Evolutionary conservation across 495 filamentous ascomycete genomes (phyloP).

Genomic region (Lepidopterella palustris): DNA sequence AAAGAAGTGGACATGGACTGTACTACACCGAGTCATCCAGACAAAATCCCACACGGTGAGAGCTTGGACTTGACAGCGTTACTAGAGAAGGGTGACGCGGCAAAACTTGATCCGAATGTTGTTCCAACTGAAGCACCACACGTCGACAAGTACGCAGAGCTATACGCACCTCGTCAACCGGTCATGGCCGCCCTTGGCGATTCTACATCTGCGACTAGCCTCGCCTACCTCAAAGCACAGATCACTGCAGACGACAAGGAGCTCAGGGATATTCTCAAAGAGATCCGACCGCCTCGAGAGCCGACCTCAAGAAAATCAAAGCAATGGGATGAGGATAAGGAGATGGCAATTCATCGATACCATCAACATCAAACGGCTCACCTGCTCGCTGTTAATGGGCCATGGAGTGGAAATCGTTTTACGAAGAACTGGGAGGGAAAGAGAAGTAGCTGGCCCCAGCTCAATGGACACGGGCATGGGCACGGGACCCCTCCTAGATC

Average conservation of each 20-base stretch:
- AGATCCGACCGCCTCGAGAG: constrained; percentile 25
- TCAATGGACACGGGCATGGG: neutral
- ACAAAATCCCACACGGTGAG: constrained; percentile 77
- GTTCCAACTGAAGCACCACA: constrained; percentile 45
- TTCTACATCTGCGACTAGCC: constrained; percentile 32
- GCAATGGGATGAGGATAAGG: neutral
- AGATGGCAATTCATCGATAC: neutral
- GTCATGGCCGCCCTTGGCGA: constrained; percentile 64
- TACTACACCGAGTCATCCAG: constrained; percentile 77
- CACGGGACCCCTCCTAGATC: neutral
- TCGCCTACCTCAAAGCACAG: constrained; percentile 73
- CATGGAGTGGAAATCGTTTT: neutral
- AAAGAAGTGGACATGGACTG: constrained; percentile 99
- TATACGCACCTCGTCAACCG: constrained; percentile 64
- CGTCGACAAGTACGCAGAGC: constrained; percentile 56
- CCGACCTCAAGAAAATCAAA: neutral
- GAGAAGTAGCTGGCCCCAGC: neutral
- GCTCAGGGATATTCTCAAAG: constrained; percentile 64
- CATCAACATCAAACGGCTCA: neutral
- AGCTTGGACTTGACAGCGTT: constrained; percentile 71
- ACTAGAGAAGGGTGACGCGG: constrained; percentile 57
- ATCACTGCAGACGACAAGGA: constrained; percentile 71
- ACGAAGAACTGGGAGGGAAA: neutral
- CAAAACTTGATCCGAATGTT: constrained; percentile 59
- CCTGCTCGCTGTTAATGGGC: neutral